Percentiles rank a stretch among this genome's conserved stretches.
phyloP scores from a whole-genome alignment of 257 asterid species.

The Gynochthodes officinalis region DNA sequence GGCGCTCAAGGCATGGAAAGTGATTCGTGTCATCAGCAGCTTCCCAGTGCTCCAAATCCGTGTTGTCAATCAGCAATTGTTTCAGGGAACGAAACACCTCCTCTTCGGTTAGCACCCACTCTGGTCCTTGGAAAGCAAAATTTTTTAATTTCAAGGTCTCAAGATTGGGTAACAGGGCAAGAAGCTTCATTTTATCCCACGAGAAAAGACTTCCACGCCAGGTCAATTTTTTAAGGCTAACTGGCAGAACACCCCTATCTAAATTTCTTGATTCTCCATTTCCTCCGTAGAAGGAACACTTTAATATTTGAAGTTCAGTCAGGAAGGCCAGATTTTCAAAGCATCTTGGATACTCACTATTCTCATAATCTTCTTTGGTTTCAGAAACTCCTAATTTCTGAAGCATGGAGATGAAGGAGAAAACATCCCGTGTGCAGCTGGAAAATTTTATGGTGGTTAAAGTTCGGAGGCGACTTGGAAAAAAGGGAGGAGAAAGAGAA shows the following conservation, averaged over 20 bases:
- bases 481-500: no score
- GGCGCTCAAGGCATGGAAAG: not conserved
- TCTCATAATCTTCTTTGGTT: slow-evolving; percentile 11
- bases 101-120: not conserved
- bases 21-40: not conserved
- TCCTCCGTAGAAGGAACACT: slow-evolving; percentile 5
- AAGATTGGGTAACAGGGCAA: not conserved
- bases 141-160: slow-evolving; percentile 3
- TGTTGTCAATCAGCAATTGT: not conserved
- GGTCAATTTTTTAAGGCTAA: not conserved
- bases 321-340: not conserved
- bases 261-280: not conserved
- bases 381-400: slow-evolving; percentile 32
- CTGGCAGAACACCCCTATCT: not conserved
- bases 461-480: slow-evolving; percentile 14
- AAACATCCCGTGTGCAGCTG: slow-evolving; percentile 22
- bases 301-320: not conserved
- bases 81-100: not conserved
- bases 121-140: not conserved
- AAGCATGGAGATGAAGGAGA: slow-evolving; percentile 16
- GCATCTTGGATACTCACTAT: not conserved
- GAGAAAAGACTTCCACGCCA: not conserved
- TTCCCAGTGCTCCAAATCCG: not conserved
- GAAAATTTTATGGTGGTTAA: slow-evolving; percentile 23
- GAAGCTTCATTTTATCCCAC: not conserved